Percentiles rank a stretch among this genome's conserved stretches.
Conservation (phyloP, 805 yeast species). For the Tetrapisispora nanseiensis region DNA sequence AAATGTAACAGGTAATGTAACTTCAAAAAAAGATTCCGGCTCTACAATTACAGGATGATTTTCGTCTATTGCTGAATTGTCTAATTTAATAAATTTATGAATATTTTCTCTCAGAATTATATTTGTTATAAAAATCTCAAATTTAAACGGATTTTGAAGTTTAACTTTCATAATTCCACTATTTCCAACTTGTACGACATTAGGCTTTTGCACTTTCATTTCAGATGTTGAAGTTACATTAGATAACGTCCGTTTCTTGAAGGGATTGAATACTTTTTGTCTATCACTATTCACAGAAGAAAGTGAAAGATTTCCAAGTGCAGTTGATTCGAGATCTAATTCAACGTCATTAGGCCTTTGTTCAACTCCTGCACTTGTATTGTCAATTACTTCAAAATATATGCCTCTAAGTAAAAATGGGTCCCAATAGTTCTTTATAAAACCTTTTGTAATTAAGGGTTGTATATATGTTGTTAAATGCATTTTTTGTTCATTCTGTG, state of each 20-base stretch:
- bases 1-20: constrained; percentile 26
- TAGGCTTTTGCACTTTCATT: neutral
- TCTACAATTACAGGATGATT: constrained; percentile 28
- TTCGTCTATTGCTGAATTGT: constrained; percentile 8
- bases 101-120: constrained; percentile 32
- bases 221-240: constrained; percentile 8
- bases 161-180: constrained; percentile 44
- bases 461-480: constrained; percentile 25
- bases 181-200: constrained; percentile 45
- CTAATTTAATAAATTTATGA: constrained; percentile 19
- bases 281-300: constrained; percentile 22
- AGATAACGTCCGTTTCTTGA: constrained; percentile 7
- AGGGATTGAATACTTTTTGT: constrained; percentile 51
- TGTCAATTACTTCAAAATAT: constrained; percentile 26
- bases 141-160: constrained; percentile 72
- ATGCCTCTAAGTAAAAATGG: constrained; percentile 50
- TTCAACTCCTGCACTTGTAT: constrained; percentile 9
- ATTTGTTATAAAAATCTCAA: constrained; percentile 53
- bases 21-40: constrained; percentile 30
- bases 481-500: constrained; percentile 47
- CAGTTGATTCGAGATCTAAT: too few species aligned
- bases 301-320: neutral
- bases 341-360: constrained; percentile 3
- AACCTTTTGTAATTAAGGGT: constrained; percentile 18
- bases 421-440: constrained; percentile 57